phyloP scores from a whole-genome alignment of 1,139 yeast species.

The Zhuliangozyma blackwelliae region DNA sequence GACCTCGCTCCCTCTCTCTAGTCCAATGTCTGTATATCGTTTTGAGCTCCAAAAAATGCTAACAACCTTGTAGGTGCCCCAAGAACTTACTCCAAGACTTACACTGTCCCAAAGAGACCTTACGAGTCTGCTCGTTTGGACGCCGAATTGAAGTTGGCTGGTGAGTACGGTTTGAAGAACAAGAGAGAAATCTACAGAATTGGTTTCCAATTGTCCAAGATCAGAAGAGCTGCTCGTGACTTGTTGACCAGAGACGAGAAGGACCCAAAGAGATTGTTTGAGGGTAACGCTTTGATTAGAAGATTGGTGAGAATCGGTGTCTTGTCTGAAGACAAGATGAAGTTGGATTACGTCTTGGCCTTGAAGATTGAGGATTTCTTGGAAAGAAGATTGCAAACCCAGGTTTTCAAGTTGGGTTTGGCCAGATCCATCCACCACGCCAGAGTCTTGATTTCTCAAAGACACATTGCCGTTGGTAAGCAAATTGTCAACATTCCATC shows the following conservation, averaged over 20 bases:
- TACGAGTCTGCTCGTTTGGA: conserved; percentile 99
- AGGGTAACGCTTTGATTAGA: conserved; percentile 99
- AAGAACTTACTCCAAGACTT: conserved; percentile 98
- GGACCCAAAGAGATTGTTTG: conserved; percentile 99
- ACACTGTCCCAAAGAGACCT: conserved; percentile 98
- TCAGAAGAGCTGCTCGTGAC: conserved; percentile 99
- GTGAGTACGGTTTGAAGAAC: conserved; percentile 99
- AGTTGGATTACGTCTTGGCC: conserved; percentile 99
- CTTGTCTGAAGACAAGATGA: conserved; percentile 98
- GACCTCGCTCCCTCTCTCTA: no score
- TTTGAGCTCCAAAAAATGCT: conserved; percentile 14
- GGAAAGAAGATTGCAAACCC: conserved; percentile 99
- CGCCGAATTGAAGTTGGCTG: conserved; percentile 98
- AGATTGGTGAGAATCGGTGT: conserved; percentile 99
- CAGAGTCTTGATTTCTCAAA: conserved; percentile 96
- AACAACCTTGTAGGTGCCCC: conserved; percentile 70
- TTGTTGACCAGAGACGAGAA: conserved; percentile 99
- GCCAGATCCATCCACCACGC: conserved; percentile 99
- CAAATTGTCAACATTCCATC: conserved; percentile 98
- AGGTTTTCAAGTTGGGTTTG: conserved; percentile 99
- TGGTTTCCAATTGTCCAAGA: conserved; percentile 97
- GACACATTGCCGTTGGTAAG: conserved; percentile 99
- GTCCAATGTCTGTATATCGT: no score
- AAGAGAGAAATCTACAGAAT: conserved; percentile 99
- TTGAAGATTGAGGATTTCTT: conserved; percentile 98